Conservation (phyloP, 805 yeast species). For the Yarrowia sp. region DNA sequence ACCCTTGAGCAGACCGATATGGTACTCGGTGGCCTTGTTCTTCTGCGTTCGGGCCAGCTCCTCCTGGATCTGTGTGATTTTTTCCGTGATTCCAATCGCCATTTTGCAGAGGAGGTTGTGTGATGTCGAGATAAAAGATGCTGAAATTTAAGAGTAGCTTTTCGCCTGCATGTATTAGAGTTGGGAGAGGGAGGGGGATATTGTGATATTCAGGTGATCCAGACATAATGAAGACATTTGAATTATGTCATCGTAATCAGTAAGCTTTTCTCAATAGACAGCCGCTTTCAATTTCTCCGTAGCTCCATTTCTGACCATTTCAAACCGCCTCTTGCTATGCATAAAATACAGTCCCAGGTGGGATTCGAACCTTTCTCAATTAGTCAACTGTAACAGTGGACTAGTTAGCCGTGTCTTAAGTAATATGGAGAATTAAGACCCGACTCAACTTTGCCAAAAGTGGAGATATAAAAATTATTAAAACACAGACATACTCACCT, state of each 20-base stretch:
- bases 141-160: slow-evolving; percentile 27
- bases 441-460: too few relatives aligned
- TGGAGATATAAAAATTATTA: too few relatives aligned
- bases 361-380: neutral
- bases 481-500: too few relatives aligned
- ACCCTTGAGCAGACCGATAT: slow-evolving; percentile 91
- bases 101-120: neutral
- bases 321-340: neutral
- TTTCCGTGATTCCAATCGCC: slow-evolving; percentile 55
- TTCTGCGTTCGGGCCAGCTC: slow-evolving; percentile 95
- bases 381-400: too few relatives aligned
- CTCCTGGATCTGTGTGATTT: slow-evolving; percentile 86
- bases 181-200: neutral
- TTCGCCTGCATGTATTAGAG: slow-evolving; percentile 17
- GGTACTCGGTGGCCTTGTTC: slow-evolving; percentile 97
- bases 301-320: neutral
- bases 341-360: neutral
- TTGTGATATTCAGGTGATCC: too few relatives aligned
- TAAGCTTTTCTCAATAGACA: too few relatives aligned
- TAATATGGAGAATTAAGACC: too few relatives aligned
- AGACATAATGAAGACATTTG: too few relatives aligned
- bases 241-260: too few relatives aligned
- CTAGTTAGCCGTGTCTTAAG: too few relatives aligned
- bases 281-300: too few relatives aligned
- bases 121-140: slow-evolving; percentile 1